Evolutionary conservation across 2,329 filamentous ascomycete genomes (phyloP), one percentile per base, ranked within the genome.

Genomic region (Zopfia rhizophila): DNA sequence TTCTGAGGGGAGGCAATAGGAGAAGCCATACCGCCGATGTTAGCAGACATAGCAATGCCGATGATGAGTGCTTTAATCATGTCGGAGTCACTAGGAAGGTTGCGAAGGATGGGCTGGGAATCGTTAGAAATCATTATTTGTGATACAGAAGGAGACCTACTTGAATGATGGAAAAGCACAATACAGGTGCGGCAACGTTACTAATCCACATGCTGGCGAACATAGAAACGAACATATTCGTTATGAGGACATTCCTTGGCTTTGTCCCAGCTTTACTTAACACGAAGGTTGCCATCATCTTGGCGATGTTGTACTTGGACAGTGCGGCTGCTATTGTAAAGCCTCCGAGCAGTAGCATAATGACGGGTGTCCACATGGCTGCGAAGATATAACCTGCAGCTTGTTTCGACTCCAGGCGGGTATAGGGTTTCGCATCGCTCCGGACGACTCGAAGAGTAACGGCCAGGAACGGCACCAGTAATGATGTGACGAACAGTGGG

Each of bases 161-260:
- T 81, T 96, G 92, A 49, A 99, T 96, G 63, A 99, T 97, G 14
- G 91, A 96, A 72, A 95, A 97, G 78, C 94, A 99, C 25, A 99
- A 82, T 7, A 99, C 94, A 0, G 94, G 94, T 1, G 95, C 93
- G 1, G 94, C 94, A 19, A 99, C 95, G 60, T 99, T 99, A 75
- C 91, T 96, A 65, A 99, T 97, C 80, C 96, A 91, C 94, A 99
- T 99, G 61, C 91, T 97, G 7, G 95, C 88, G 70, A 99, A 95
- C 65, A 94, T 95, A 43, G 93, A 92, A 29, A 99, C 94, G 61
- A 97, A 92, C 94, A 99, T 99, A 75, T 93, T 97, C 41, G 93
- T 94, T n/a, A 99, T 75, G 4, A 99, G 80, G 3, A 99, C 94
- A 2, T 90, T 93, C 43, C 87, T 82, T 7, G 94, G 94, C 61